Percentiles rank a stretch among this genome's conserved stretches.
These are phyloP conservation scores for Taphrina sp. DNA, from an alignment of 1,139 yeast species.

Conservation along the genomic window DNA sequence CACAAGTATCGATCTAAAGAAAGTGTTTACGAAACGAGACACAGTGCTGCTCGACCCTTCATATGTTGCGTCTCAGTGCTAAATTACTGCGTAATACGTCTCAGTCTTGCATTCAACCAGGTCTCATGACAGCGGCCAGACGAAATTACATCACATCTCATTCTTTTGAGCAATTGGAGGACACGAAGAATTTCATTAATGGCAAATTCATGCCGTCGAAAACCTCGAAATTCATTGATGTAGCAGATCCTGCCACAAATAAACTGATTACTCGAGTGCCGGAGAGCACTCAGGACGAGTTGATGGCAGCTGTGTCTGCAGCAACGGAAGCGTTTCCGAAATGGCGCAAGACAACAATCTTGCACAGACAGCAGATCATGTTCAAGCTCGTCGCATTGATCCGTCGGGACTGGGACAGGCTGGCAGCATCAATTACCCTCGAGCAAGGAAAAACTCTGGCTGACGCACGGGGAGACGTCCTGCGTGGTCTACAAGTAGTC, in stretches of 20 bases:
- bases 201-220: slow-evolving; percentile 38
- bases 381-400: slow-evolving; percentile 69
- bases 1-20: too few species aligned
- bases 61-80: too few species aligned
- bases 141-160: slow-evolving; percentile 9
- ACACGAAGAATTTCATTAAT: slow-evolving; percentile 31
- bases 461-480: slow-evolving; percentile 76
- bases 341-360: slow-evolving; percentile 61
- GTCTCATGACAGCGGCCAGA: too few species aligned
- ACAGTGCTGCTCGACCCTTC: too few species aligned
- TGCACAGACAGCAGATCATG: slow-evolving; percentile 72
- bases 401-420: slow-evolving; percentile 65
- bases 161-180: slow-evolving; percentile 10
- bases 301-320: slow-evolving; percentile 64
- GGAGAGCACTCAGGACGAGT: slow-evolving; percentile 65
- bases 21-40: too few species aligned
- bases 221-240: slow-evolving; percentile 63
- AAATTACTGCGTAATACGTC: too few species aligned
- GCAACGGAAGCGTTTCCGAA: slow-evolving; percentile 61
- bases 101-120: too few species aligned
- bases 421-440: slow-evolving; percentile 68
- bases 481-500: slow-evolving; percentile 78
- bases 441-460: slow-evolving; percentile 80
- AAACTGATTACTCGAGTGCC: slow-evolving; percentile 67
- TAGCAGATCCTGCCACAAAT: slow-evolving; percentile 73